Percentiles rank a stretch among this genome's conserved stretches.
Conservation (phyloP, 2,329 filamentous ascomycete genomes). For the Ilyonectria destructans region DNA sequence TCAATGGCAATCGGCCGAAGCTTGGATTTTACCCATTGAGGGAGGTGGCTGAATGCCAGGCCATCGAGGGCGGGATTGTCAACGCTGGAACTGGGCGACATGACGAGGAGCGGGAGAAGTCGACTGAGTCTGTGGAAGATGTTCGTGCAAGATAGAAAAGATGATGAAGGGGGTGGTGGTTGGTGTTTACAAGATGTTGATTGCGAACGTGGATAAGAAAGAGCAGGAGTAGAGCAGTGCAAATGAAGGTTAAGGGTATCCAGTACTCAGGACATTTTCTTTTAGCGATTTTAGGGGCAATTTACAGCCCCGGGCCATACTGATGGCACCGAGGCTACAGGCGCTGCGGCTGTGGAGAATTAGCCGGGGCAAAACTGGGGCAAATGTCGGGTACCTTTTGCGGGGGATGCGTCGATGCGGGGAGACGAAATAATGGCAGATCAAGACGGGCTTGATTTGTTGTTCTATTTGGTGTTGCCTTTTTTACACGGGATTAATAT, state of each 20-base stretch:
- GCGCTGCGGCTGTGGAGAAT: slow-evolving; percentile 2
- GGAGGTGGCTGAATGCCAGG: slow-evolving; percentile 50
- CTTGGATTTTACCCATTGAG: slow-evolving; percentile 48
- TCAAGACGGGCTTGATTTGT: not conserved
- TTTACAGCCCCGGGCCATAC: slow-evolving; percentile 17
- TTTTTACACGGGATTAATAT: not conserved
- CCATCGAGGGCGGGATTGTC: slow-evolving; percentile 37
- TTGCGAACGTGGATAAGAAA: not conserved
- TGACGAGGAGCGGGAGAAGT: not conserved
- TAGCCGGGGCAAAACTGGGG: slow-evolving; percentile 28
- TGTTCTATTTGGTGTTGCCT: not conserved
- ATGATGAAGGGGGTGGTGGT: not conserved
- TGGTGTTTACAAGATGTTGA: not conserved
- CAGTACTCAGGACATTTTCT: not conserved
- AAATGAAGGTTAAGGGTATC: not conserved
- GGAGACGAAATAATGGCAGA: not conserved
- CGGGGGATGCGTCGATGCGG: not conserved
- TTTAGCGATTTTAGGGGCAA: not conserved
- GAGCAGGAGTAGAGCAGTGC: not conserved
- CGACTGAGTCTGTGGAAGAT: not conserved
- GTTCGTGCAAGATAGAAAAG: not conserved
- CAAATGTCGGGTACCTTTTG: not conserved
- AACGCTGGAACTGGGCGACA: slow-evolving; percentile 14
- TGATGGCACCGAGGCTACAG: slow-evolving; percentile 20
- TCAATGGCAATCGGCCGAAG: slow-evolving; percentile 71